Conservation (phyloP, 31 red algal species). For the Endocladia muricata region DNA sequence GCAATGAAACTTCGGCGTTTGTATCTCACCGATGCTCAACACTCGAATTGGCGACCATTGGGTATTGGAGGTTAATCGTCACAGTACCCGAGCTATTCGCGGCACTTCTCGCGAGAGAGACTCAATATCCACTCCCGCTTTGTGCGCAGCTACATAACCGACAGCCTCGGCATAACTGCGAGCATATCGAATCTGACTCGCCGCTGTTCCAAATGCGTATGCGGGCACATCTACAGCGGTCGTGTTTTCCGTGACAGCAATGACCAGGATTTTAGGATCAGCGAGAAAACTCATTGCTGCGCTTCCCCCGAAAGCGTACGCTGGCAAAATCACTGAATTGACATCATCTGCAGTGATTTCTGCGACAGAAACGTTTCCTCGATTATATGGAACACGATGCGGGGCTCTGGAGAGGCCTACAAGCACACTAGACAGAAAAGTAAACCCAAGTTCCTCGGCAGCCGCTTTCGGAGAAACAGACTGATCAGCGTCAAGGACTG, state of each 20-base stretch:
- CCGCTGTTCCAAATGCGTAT: constrained; percentile 26
- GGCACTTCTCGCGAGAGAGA: constrained; percentile 25
- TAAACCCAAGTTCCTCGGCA: constrained; percentile 97
- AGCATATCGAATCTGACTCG: constrained; percentile 22
- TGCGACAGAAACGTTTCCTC: neutral
- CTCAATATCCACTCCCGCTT: constrained; percentile 45
- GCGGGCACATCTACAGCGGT: constrained; percentile 54
- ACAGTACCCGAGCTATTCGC: neutral
- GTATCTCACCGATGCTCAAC: too few relatives aligned
- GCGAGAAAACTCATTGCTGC: constrained; percentile 42
- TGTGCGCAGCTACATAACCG: constrained; percentile 69
- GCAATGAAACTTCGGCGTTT: too few relatives aligned
- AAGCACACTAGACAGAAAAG: constrained; percentile 91
- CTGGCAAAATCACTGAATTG: constrained; percentile 64
- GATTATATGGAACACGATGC: constrained; percentile 2
- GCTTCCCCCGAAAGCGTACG: constrained; percentile 48
- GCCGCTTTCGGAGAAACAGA: constrained; percentile 80
- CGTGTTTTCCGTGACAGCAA: constrained; percentile 67
- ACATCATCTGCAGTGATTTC: constrained; percentile 55
- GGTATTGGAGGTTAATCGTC: neutral
- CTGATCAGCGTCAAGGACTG: constrained; percentile 46
- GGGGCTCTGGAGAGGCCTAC: constrained; percentile 86
- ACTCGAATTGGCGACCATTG: too few relatives aligned
- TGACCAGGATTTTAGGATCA: constrained; percentile 31
- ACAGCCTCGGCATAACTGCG: constrained; percentile 81